Evolutionary conservation across 2,329 filamentous ascomycete genomes (phyloP), one percentile per base, ranked within the genome.

Genomic region (Stagonosporopsis rhizophila): DNA sequence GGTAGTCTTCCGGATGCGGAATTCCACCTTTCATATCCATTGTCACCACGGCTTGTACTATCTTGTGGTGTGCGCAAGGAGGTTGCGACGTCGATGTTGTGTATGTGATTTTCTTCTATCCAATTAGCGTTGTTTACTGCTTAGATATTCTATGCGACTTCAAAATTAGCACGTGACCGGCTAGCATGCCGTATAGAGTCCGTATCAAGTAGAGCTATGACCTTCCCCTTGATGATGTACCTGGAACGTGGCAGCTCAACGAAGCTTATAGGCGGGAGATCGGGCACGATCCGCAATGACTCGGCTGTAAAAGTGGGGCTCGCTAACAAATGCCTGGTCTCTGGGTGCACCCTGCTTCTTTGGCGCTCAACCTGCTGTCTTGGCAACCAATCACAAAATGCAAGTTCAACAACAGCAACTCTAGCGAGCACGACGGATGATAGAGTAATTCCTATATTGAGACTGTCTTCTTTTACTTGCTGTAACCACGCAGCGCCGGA

Each of bases 391-490:
- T 48, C 45, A 39, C 32, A 48, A 28, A 39, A 49, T 40, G 45
- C 45, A 49, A 35, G 23, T 49, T 40, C 45, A 49, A 49, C 45
- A 38, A 40, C 45, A 49, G 45, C 45, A 49, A 49, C 35, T 50
- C 38, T 42, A 34, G 46, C 46, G 46, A 50, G 27, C 37, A 42
- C 27, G 19, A 50, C 37, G 37, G 46, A 25, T 27, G 46, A 50
- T 41, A 19, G 37, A 27, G 25, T 38, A 32, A 38, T 42, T 50
- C 27, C 12, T 41, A 41, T 25, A 25, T n/a, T 49, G 27, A 50
- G 46, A 41, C 38, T 41, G 37, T 42, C 37, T 50, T 50, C 46
- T 41, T 42, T 11, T 34, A 42, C 42, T 42, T 42, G 27, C 38
- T 50, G 25, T 50, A 25, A 47, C 44, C 34, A 37, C 34, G 32